These are phyloP conservation scores for Lactifluus piperatus DNA, from an alignment of 768 basidiomycete genomes.

Conservation along the genomic window DNA sequence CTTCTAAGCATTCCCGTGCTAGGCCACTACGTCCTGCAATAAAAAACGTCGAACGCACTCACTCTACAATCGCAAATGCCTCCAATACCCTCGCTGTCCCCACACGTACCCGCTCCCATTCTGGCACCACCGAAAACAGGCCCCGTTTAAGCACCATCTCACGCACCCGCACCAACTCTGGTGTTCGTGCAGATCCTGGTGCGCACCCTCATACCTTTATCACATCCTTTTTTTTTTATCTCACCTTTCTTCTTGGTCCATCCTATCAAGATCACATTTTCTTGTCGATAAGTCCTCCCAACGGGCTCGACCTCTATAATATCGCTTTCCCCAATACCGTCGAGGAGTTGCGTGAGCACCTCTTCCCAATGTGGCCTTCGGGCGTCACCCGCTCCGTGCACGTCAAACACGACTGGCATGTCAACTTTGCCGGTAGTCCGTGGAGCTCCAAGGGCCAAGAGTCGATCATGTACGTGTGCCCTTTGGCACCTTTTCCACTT, in stretches of 20 bases:
- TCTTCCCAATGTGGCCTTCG: slow-evolving; percentile 61
- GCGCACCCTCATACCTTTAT: slow-evolving; percentile 6
- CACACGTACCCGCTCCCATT: slow-evolving; percentile 35
- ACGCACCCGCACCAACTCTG: slow-evolving; percentile 31
- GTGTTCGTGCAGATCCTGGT: slow-evolving; percentile 24
- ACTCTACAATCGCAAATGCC: background rate
- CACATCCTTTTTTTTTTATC: background rate
- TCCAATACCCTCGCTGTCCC: slow-evolving; percentile 22
- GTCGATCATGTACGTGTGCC: slow-evolving; percentile 36
- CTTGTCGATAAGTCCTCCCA: slow-evolving; percentile 55
- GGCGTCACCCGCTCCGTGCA: slow-evolving; percentile 44
- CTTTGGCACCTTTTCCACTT: slow-evolving; percentile 19
- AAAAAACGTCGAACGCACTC: slow-evolving; percentile 35
- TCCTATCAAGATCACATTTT: slow-evolving; percentile 59
- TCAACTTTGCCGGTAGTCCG: slow-evolving; percentile 57
- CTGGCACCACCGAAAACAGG: slow-evolving; percentile 27
- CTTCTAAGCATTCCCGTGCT: background rate
- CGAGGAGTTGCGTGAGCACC: slow-evolving; percentile 46
- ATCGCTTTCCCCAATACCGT: slow-evolving; percentile 44
- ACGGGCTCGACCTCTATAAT: slow-evolving; percentile 45
- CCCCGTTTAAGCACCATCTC: slow-evolving; percentile 25
- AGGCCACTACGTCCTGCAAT: slow-evolving; percentile 46
- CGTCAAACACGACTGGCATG: slow-evolving; percentile 43
- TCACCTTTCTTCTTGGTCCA: background rate
- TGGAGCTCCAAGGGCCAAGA: slow-evolving; percentile 56